Conservation (phyloP, 106 monocot species). For the Dioscorea dumetorum region DNA sequence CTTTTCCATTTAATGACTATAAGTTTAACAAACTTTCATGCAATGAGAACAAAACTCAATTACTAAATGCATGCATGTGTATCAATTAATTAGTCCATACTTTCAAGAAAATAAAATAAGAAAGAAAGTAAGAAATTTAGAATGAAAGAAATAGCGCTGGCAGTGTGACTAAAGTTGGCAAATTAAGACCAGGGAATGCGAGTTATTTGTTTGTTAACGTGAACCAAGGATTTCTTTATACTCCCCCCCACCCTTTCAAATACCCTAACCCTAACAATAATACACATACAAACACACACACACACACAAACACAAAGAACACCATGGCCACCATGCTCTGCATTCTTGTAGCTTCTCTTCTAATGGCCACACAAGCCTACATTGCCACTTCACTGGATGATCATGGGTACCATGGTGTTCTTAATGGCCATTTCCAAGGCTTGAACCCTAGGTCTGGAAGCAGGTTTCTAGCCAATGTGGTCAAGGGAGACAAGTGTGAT, state of each 20-base stretch:
- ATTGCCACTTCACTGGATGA: background rate
- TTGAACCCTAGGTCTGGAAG: conserved; percentile 7
- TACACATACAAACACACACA: too few relatives aligned
- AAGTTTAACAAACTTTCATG: too few relatives aligned
- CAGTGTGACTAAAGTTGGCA: background rate
- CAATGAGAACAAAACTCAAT: background rate
- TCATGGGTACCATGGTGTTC: background rate
- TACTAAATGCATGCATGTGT: background rate
- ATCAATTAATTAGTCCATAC: background rate
- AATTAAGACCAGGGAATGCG: background rate
- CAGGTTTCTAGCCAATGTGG: conserved; percentile 3
- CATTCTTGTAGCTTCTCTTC: background rate
- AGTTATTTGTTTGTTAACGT: conserved; percentile 3
- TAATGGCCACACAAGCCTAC: too few relatives aligned
- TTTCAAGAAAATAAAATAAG: background rate
- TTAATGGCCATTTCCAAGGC: conserved; percentile 4
- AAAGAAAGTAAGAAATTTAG: too few relatives aligned
- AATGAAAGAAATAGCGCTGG: background rate
- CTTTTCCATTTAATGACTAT: background rate
- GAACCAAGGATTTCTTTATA: conserved; percentile 1
- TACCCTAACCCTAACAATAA: background rate
- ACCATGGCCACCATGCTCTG: conserved; percentile 1
- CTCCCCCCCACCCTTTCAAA: conserved; percentile 3
- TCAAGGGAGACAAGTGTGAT: conserved; percentile 22
- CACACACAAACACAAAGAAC: background rate